A percentile compares a stretch with the other conserved stretches of the same genome.
Evolutionary conservation across 1,284 basidiomycete genomes (phyloP).

Genomic region (Ustilago esculenta): DNA sequence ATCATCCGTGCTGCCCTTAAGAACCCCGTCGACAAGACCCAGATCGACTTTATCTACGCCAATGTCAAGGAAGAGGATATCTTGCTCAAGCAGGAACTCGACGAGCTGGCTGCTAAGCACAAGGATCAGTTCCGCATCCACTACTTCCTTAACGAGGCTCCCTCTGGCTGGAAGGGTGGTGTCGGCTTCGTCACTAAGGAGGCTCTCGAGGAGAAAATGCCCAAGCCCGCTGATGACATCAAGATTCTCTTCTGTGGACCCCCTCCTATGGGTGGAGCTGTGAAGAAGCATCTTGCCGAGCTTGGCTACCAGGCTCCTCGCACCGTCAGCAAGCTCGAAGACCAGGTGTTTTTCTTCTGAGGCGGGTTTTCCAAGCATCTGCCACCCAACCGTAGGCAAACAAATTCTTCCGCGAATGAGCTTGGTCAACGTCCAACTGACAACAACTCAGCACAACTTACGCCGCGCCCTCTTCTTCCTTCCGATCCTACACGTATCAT

Average conservation of each 20-base stretch:
- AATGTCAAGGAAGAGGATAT: constrained; percentile 75
- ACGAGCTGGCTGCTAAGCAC: constrained; percentile 78
- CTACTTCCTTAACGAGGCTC: constrained; percentile 94
- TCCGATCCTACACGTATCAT: too few species aligned
- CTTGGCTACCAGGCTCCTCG: constrained; percentile 87
- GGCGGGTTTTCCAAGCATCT: too few species aligned
- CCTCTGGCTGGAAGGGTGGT: constrained; percentile 84
- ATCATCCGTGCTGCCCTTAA: constrained; percentile 89
- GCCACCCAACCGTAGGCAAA: too few species aligned
- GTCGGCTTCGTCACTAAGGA: constrained; percentile 92
- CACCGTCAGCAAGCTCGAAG: constrained; percentile 72
- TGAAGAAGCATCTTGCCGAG: constrained; percentile 92
- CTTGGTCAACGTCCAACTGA: too few species aligned
- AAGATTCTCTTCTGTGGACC: constrained; percentile 73
- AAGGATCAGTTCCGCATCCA: constrained; percentile 76
- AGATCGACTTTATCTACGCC: constrained; percentile 93
- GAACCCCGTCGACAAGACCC: constrained; percentile 84
- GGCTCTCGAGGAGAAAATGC: constrained; percentile 77
- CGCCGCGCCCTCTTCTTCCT: too few species aligned
- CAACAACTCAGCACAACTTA: too few species aligned
- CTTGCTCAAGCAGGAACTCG: constrained; percentile 84
- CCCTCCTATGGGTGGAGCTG: constrained; percentile 93
- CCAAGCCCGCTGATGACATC: constrained; percentile 59
- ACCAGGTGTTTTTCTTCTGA: constrained; percentile 64
- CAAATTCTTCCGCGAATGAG: too few species aligned